Base-by-base conservation (phyloP, 2,329 filamentous ascomycete species). In the Pestalotiopsis sp. region DNA sequence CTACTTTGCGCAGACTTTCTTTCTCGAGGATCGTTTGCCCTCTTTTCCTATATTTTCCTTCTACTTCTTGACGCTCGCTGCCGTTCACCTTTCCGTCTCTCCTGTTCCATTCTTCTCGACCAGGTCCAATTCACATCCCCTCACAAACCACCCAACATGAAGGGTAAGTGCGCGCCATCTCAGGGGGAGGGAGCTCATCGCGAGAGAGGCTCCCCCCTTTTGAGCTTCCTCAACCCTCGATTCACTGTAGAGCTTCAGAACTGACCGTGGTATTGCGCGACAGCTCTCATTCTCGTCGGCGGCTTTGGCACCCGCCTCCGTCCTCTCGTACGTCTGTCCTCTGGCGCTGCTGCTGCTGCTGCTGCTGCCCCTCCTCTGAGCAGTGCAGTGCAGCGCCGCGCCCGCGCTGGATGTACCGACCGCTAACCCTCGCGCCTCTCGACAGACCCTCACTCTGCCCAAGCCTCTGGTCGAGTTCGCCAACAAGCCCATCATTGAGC, bases 401-500 rank as follows among this genome's bases (percentile, higher is more conserved):
- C 6, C 25, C 57, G 27, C 27, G 2, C 12, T 59, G 25, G 12
- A 27, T 23, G 14, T 36, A 12, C 36, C 3, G 9, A 17, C 27
- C 39, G 38, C 74, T 78, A 70, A 79, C 72, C 69, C 67, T 67
- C 59, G 70, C 66, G 69, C 67, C 73, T 72, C 71, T 63, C 63
- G 49, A 67, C 80, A 97, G 94, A 99, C 95, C 76, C 90, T 99
- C 79, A 98, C 96, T 65, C 93, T 98, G 74, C 95, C 95, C 71
- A 99, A 98, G 84, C 95, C 96, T 73, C 89, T 99, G 75, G 96
- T 99, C 78, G 95, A 99, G 85, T 99, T 99, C 79, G 94, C 90
- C 79, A 99, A 99, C 89, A 95, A 96, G 85, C 96, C 95, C 80
- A 99, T 99, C 95, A 98, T 99, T 82, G 88, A 97, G 78, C 95